Evolutionary conservation across 2,329 filamentous ascomycete species (phyloP), one percentile per base, ranked within the genome.

Genomic region (Aspergillus aculeatinus): DNA sequence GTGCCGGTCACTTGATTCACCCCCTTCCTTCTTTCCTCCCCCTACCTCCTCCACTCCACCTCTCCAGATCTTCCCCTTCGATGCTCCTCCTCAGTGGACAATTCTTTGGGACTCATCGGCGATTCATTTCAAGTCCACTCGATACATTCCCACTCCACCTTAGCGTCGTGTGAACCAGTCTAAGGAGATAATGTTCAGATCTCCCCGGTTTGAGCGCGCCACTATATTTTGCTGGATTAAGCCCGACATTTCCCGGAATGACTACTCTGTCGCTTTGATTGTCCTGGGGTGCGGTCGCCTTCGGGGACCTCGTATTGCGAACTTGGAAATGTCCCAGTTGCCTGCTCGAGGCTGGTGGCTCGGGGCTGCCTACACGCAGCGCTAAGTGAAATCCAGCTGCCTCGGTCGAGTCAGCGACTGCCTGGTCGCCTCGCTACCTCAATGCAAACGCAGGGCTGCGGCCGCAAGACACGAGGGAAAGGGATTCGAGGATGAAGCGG

Each of bases 1-100:
- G 27, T 19, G 42, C 42, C 25, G 29, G 53, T 55, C 53, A 55
- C 53, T 55, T 55, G 53, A 55, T 55, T 25, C 27, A 35, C 42
- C 53, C 52, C 53, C 53, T 50, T 50, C 47, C 47, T 55, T 55
- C 52, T 27, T 33, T 16, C 25, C 31, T 55, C 33, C 33, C 33
- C 33, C 33, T 35, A 35, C 33, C 27, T 29, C 27, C 27, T 29
- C 27, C 27, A 9, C 33, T 35, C 12, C 33, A 42, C 33, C 53
- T 33, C 53, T 33, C 27, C 53, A 9, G 48, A 25, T 48, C 53
- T 29, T 35, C 53, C 39, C 27, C 21, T 48, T 31, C 31, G 33
- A 50, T n/a, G 14, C 23, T 50, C 48, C 23, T 50, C 14, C 10
- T n/a, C 16, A 44, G 16, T 44, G 39, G 39, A 42, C 6, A 44